These are phyloP conservation scores for Fragaria vesca DNA, from an alignment of 306 rosid species.

Conservation along the genomic window DNA sequence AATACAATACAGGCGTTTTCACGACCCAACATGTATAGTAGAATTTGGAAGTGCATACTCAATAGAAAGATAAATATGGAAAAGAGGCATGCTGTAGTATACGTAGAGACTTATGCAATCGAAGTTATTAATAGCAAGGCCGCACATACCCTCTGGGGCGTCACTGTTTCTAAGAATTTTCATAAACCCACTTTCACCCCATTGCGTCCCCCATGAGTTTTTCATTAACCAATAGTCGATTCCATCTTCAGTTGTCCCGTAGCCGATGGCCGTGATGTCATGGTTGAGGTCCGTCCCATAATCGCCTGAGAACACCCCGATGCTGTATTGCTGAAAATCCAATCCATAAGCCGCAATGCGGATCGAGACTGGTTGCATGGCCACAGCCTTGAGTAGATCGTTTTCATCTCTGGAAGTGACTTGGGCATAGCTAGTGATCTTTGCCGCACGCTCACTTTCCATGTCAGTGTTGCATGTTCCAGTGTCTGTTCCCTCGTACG, in stretches of 20 bases:
- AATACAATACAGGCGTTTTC: not conserved
- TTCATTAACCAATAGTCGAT: conserved; percentile 25
- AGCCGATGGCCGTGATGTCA: conserved; percentile 23
- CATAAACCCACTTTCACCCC: conserved; percentile 36
- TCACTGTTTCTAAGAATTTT: conserved; percentile 11
- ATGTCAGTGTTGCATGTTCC: not conserved
- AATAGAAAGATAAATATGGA: not conserved
- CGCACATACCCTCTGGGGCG: not conserved
- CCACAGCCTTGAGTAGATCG: conserved; percentile 18
- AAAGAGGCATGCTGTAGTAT: too few species aligned
- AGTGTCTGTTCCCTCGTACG: not conserved
- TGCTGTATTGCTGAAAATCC: not conserved
- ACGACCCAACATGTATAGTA: not conserved
- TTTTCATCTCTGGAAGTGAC: conserved; percentile 11
- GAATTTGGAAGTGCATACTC: not conserved
- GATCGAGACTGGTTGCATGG: conserved; percentile 21
- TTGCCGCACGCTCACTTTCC: not conserved
- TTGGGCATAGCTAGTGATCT: not conserved
- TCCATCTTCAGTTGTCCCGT: conserved; percentile 17
- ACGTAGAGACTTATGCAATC: not conserved
- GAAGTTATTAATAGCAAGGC: not conserved
- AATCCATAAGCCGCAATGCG: not conserved
- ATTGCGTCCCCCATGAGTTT: conserved; percentile 27
- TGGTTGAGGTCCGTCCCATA: conserved; percentile 13
- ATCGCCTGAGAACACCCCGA: not conserved